These are phyloP conservation scores for Suhomyces bokatorum DNA, from an alignment of 1,139 yeast species.

Conservation along the genomic window DNA sequence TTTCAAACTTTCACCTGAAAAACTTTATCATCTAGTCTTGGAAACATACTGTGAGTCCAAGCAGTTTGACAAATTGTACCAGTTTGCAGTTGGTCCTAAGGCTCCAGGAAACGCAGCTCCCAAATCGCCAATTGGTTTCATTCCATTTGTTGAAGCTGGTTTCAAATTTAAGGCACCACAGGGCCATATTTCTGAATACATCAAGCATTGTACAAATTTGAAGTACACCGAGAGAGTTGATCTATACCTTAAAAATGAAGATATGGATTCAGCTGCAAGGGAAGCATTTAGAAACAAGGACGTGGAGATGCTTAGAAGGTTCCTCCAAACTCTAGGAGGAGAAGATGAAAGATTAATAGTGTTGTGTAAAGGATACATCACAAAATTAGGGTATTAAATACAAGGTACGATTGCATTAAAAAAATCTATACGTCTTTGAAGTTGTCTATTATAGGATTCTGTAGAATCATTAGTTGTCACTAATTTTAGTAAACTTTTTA, in stretches of 20 bases:
- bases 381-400: slow-evolving; percentile 30
- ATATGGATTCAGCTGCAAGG: slow-evolving; percentile 54
- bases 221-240: slow-evolving; percentile 46
- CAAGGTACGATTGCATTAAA: no score
- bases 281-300: slow-evolving; percentile 64
- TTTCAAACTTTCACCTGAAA: slow-evolving; percentile 62
- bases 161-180: slow-evolving; percentile 50
- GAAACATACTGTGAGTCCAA: slow-evolving; percentile 51
- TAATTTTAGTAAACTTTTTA: slow-evolving; percentile 34
- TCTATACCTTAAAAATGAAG: slow-evolving; percentile 54
- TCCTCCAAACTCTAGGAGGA: slow-evolving; percentile 26
- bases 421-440: no score
- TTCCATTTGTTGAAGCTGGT: slow-evolving; percentile 59
- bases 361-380: slow-evolving; percentile 28
- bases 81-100: slow-evolving; percentile 35
- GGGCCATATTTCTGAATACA: slow-evolving; percentile 38
- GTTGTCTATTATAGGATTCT: no score
- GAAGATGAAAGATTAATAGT: slow-evolving; percentile 25
- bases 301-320: slow-evolving; percentile 36
- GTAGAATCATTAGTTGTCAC: not conserved
- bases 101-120: slow-evolving; percentile 22
- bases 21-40: slow-evolving; percentile 64
- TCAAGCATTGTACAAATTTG: slow-evolving; percentile 33
- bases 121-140: slow-evolving; percentile 75
- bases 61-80: slow-evolving; percentile 64